Base-by-base conservation (phyloP, 768 basidiomycete genomes). In the Chalciporus pseudorubinellus region DNA sequence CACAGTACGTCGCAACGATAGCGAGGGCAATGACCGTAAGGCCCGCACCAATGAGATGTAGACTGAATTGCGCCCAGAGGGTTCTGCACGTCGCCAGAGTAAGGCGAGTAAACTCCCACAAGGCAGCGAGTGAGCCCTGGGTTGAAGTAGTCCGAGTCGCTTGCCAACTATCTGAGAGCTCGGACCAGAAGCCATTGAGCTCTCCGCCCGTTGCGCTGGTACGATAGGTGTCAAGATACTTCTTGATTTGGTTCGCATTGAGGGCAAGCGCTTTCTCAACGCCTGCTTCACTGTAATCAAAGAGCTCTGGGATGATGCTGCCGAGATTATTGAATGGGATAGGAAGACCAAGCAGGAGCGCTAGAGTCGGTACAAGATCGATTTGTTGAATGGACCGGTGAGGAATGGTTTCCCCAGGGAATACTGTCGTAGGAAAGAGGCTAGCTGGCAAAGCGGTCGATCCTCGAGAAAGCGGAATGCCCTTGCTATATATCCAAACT, bases 251-350 rank as follows among this genome's bases (percentile, higher is more conserved):
- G 6, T 72, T 74, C 0, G 80, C 77, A 58, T 95, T 95, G 50
- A 85, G 67, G 49, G 80, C 66, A 12, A 93, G 75, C 0, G 92
- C 94, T 5, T 70, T 72, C 26, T 70, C 69, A 3, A 93, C 74
- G 12, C 68, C 66, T 11, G 64, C 52, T 10, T 74, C 71, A 2
- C 64, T 59, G 43, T 79, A 77, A 73, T 80, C 81, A 70, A 99
- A 98, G 10, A 95, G 71, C 63, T 98, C 95, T 0, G 97, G 95
- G 26, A 99, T 91, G 52, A 97, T 72, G 5, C 77, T 83, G 0
- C 97, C 97, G 10, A 99, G 84, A 59, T 95, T 98, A 69, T 95
- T 97, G 74, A 87, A 98, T 0, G 97, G 97, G 36, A 99, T 89
- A 0, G 95, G 92, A 3, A 97, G 74, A 13, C 97, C 95, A 10